These are phyloP conservation scores for Potentilla sterilis DNA, from an alignment of 306 rosid species.

Conservation along the genomic window DNA sequence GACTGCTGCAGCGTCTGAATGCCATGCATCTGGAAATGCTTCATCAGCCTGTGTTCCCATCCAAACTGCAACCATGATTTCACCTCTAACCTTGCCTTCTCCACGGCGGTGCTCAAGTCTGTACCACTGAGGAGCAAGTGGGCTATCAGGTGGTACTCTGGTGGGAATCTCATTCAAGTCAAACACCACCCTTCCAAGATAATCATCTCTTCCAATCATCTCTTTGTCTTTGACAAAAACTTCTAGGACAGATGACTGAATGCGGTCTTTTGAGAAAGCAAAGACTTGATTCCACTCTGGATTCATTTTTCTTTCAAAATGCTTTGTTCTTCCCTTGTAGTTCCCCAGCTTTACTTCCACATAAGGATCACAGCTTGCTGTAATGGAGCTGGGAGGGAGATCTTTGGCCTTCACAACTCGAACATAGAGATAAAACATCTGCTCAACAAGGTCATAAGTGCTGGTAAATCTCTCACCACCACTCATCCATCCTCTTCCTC, in stretches of 20 bases:
- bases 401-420: conserved; percentile 77
- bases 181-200: conserved; percentile 71
- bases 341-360: conserved; percentile 90
- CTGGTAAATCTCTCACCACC: conserved; percentile 59
- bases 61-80: conserved; percentile 93
- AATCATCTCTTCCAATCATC: conserved; percentile 86
- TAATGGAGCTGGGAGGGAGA: conserved; percentile 59
- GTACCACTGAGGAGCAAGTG: conserved; percentile 95
- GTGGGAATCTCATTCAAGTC: conserved; percentile 90
- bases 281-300: conserved; percentile 98
- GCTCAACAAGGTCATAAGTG: conserved; percentile 90
- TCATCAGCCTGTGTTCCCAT: conserved; percentile 98
- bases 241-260: conserved; percentile 77
- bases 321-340: conserved; percentile 81
- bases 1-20: conserved; percentile 82
- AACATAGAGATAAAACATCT: conserved; percentile 74
- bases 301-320: conserved; percentile 64
- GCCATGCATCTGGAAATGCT: conserved; percentile 94
- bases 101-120: conserved; percentile 69
- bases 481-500: conserved; percentile 71
- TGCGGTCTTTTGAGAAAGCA: conserved; percentile 81
- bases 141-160: conserved; percentile 92
- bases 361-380: conserved; percentile 82
- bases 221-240: conserved; percentile 85
- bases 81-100: conserved; percentile 74